Evolutionary conservation across 306 rosid species (phyloP).

Genomic region (Argentina anserina): DNA sequence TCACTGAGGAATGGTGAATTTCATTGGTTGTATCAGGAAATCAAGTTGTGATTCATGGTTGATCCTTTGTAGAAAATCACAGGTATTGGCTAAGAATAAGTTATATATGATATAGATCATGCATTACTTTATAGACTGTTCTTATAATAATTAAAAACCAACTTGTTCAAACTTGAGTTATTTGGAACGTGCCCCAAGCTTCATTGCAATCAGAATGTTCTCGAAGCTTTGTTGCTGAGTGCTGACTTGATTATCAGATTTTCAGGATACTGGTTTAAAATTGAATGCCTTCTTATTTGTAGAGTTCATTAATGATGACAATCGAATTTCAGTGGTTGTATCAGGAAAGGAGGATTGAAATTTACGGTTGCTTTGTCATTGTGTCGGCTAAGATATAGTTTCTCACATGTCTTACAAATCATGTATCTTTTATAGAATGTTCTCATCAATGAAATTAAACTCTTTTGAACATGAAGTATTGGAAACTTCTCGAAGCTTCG

Average conservation of each 20-base stretch:
- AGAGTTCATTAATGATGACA: constrained; percentile 3
- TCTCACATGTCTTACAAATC: background rate
- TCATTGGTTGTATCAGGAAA: background rate
- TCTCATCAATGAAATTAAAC: background rate
- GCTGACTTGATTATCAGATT: background rate
- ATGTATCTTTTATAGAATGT: background rate
- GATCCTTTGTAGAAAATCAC: background rate
- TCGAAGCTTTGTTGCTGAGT: background rate
- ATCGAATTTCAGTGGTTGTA: background rate
- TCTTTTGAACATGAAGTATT: background rate
- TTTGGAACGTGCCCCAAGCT: background rate
- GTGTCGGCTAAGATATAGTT: background rate
- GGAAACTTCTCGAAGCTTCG: background rate
- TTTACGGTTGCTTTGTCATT: background rate
- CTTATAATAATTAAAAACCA: background rate
- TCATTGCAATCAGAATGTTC: background rate
- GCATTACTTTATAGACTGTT: background rate
- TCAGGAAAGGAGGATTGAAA: constrained; percentile 1
- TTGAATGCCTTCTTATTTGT: background rate
- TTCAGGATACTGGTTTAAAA: background rate
- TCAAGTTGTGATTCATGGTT: background rate
- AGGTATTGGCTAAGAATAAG: background rate
- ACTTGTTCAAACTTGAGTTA: background rate
- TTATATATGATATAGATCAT: background rate
- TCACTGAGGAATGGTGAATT: background rate